phyloP scores from a whole-genome alignment of 148 eudicot species.

The Polygonum aviculare region DNA sequence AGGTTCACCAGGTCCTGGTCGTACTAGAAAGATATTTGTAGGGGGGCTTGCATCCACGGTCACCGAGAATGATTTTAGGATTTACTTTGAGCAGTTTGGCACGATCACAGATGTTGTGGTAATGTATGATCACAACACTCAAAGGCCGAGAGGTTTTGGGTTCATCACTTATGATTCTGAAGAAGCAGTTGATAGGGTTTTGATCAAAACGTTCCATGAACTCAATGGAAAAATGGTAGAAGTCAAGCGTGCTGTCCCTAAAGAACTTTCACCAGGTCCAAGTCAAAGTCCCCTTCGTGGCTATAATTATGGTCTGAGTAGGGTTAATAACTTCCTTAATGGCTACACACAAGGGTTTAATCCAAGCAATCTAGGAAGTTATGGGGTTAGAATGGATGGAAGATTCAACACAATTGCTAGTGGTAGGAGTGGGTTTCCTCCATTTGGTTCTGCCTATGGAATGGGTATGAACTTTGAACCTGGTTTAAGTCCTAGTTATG shows the following conservation, averaged over 20 bases:
- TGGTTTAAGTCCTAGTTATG: constrained; percentile 29
- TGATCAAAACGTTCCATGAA: constrained; percentile 54
- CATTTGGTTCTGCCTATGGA: constrained; percentile 7
- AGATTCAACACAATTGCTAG: constrained; percentile 34
- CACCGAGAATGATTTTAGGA: constrained; percentile 50
- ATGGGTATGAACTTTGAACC: constrained; percentile 35
- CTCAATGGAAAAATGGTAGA: constrained; percentile 64
- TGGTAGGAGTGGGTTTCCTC: constrained; percentile 41
- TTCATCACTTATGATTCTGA: constrained; percentile 63
- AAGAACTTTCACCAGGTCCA: constrained; percentile 57
- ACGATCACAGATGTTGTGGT: constrained; percentile 63
- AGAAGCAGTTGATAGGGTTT: constrained; percentile 57
- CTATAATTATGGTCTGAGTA: constrained; percentile 35
- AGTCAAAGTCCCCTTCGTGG: constrained; percentile 33
- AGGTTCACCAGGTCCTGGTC: constrained; percentile 45
- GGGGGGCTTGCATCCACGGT: constrained; percentile 66
- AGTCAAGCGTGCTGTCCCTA: constrained; percentile 67
- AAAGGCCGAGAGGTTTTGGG: constrained; percentile 70
- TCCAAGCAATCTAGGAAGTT: constrained; percentile 41
- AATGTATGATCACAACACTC: constrained; percentile 70
- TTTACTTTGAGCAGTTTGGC: constrained; percentile 63
- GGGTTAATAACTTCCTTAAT: constrained; percentile 38
- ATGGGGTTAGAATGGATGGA: constrained; percentile 55
- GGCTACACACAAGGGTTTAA: constrained; percentile 46
- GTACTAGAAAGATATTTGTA: constrained; percentile 67